Base-by-base conservation (phyloP, 177 flowering plant genomes). In the Vitis hybrid region DNA sequence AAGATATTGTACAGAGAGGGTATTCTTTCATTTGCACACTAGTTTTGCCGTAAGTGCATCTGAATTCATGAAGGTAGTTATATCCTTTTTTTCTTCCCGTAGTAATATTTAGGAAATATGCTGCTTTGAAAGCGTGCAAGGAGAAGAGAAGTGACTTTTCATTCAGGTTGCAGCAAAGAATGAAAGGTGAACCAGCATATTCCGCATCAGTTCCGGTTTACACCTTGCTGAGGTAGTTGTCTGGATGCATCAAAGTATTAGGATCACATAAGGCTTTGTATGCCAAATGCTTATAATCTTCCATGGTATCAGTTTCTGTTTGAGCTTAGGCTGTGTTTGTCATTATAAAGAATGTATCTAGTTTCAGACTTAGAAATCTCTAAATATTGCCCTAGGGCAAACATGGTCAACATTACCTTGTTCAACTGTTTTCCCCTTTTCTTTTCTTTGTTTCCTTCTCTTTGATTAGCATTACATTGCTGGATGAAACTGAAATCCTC, bases 1-100 rank as follows among this genome's bases (percentile, higher is more conserved):
- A n/a, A 29, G 5, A 10, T 60, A 19, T 52, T 72, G 70, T 73
- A 49, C 48, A 68, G 49, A 31, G 29, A 10, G 13, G 39, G n/a
- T 39, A 31, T 58, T 59, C 52, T 16, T 34, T 58, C 18, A 13
- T 48, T 3, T 12, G 34, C 5, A 14, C 6, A 31, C 34, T 66
- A 16, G 26, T 31, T 29, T 1, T 67, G 3, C 29, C 48, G 18
- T 16, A 26, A 63, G 49, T 16, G 19, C 31, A 61, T 31, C 31
- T 13, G 50, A 18, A 61, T 31, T 34, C 50, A 31, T 34, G 20
- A 34, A 15, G 64, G 34, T 14, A 34, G 50, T 7, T 31, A 49
- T 15, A 61, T 61, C 20, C n/a, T 61, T 61, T 61, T 61, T 15
- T 14, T 14, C 11, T 8, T 56, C 11, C 26, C 19, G 4, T 1